Evolutionary conservation across 306 rosid species (phyloP), one percentile per base, ranked within the genome.

Genomic region (Pachyrhizus erosus): DNA sequence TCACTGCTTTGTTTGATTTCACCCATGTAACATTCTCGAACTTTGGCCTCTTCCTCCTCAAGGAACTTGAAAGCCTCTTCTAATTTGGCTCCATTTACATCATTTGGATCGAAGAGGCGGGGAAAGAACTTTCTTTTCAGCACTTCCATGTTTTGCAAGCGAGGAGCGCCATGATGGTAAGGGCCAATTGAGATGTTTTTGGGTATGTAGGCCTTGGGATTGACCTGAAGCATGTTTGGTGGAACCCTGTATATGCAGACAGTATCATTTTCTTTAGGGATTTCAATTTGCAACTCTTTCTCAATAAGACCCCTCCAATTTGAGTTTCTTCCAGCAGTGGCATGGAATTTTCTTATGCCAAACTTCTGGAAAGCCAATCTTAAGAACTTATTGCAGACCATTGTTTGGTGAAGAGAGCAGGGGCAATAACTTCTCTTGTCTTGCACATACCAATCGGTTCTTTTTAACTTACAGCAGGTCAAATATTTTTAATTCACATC

Each of bases 121-220:
- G 21, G 20, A 64, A 23, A 82, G 21, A 84, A 76, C 12, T 48
- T 57, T 29, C 2, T 26, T 12, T 87, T 87, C 11, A 79, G 78
- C 5, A 6, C 0, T 52, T 87, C 84, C 82, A 77, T 81, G 5
- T 31, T 43, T 48, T 40, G 81, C 33, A 84, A 42, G 31, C 68
- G 58, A 1, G 45, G 79, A 57, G n/a, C 48, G 39, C 86, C 79
- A n/a, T 77, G 73, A 54, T 84, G 87, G 55, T 23, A 87, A 1
- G 86, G 86, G 26, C 90, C 86, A 3, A 87, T 81, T 39, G 89
- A 87, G 26, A 80, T 39, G 67, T 79, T 84, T 73, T 46, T 66
- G 6, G 87, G 87, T 72, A 0, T 67, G 57, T 74, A 84, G 21
- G 87, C 87, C 67, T 79, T 79, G 15, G 87, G 69, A 42, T 74